phyloP scores from a whole-genome alignment of 2,329 filamentous ascomycete genomes.

The Colletotrichum echinochloae region DNA sequence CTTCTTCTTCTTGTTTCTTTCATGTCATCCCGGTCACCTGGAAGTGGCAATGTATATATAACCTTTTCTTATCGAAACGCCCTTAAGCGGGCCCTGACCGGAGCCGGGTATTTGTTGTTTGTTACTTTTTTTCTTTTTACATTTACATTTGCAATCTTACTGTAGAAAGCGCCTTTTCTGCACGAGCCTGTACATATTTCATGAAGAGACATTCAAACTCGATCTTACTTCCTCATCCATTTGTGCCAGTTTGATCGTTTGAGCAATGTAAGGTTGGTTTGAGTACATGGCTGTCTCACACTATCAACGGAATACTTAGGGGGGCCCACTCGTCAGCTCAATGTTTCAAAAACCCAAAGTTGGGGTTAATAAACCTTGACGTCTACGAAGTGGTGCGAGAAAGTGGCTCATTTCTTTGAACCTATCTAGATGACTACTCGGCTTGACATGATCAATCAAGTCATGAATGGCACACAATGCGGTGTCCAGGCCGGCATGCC shows the following conservation, averaged over 20 bases:
- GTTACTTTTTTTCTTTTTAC: no score
- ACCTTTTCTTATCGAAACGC: neutral
- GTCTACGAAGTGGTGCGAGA: neutral
- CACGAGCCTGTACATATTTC: neutral
- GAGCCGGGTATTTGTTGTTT: neutral
- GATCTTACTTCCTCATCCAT: neutral
- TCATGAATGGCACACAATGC: neutral
- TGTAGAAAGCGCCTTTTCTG: neutral
- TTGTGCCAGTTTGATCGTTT: no score
- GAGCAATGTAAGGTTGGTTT: neutral
- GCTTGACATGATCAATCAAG: no score
- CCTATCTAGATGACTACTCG: neutral
- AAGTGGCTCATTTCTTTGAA: neutral
- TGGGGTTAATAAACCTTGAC: neutral
- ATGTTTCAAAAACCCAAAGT: neutral
- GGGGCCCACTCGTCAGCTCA: no score
- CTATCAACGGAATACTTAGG: neutral
- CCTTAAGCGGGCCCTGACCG: neutral
- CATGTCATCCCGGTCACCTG: neutral
- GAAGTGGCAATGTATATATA: neutral
- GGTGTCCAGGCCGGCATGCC: neutral
- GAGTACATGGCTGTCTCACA: neutral
- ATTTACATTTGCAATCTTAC: neutral
- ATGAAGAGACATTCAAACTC: neutral
- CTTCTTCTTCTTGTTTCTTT: no score